Percentiles rank a stretch among this genome's conserved stretches.
Evolutionary conservation across 441 rosid genomes (phyloP).

Genomic region (Bruguiera hainesii): DNA sequence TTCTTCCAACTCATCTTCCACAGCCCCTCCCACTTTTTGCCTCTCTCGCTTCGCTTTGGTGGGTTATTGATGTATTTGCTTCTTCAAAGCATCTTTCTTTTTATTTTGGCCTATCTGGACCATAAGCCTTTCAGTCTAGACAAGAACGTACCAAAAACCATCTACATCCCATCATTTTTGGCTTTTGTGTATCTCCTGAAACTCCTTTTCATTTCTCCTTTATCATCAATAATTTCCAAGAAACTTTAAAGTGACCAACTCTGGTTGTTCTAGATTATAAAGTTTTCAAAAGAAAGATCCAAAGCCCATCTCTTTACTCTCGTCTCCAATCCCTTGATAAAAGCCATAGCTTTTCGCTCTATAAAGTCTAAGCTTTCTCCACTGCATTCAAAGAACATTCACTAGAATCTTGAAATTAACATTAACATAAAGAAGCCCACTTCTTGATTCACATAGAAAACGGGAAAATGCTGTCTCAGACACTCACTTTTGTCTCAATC

Average conservation of each 20-base stretch:
- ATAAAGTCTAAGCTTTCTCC: no score
- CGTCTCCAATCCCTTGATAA: not conserved
- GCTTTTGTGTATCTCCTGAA: slow-evolving; percentile 30
- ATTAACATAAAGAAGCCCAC: not conserved
- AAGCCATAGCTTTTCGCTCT: not conserved
- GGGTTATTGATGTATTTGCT: not conserved
- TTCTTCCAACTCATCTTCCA: slow-evolving; percentile 13
- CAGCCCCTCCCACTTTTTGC: not conserved
- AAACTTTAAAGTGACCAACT: not conserved
- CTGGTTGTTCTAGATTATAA: not conserved
- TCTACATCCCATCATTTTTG: slow-evolving; percentile 1
- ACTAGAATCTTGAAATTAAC: not conserved
- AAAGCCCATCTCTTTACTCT: not conserved
- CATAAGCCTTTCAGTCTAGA: not conserved
- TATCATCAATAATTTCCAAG: slow-evolving; percentile 19
- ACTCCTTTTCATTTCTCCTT: slow-evolving; percentile 1
- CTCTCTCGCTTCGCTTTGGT: not conserved
- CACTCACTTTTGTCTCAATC: slow-evolving; percentile 20
- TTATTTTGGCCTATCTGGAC: no score
- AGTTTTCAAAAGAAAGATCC: slow-evolving; percentile 10
- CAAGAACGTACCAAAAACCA: not conserved
- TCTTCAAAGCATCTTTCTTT: not conserved
- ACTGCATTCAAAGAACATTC: not conserved
- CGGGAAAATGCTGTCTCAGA: slow-evolving; percentile 19
- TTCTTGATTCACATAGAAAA: not conserved